Percentiles rank a stretch among this genome's conserved stretches.
Evolutionary conservation across 768 basidiomycete species (phyloP).

Genomic region (Psilocybe tampanensis): DNA sequence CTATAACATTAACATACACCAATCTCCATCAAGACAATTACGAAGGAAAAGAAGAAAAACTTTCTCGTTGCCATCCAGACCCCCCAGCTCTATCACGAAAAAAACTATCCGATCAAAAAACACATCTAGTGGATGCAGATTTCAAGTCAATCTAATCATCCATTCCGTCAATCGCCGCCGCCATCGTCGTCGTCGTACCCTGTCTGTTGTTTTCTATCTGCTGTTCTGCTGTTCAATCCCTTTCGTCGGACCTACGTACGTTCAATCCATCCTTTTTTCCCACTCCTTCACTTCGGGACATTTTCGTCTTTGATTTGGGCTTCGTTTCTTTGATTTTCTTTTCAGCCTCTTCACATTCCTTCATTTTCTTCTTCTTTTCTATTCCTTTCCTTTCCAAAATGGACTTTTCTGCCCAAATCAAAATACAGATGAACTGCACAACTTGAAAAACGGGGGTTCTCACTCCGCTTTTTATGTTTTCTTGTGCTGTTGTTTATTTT

Average conservation of each 20-base stretch:
- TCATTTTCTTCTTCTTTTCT: background rate
- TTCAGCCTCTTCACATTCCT: background rate
- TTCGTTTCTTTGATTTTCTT: background rate
- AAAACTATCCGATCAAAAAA: background rate
- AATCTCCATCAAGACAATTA: too few relatives aligned
- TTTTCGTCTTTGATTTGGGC: background rate
- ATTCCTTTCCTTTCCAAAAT: background rate
- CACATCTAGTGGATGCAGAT: background rate
- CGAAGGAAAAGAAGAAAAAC: too few relatives aligned
- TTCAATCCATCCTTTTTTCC: background rate
- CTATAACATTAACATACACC: too few relatives aligned
- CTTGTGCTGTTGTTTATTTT: too few relatives aligned
- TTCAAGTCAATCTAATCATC: too few relatives aligned
- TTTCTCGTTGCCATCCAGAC: too few relatives aligned
- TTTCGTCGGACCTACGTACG: conserved; percentile 1
- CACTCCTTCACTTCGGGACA: background rate
- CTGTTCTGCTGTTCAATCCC: background rate
- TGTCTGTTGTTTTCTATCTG: background rate
- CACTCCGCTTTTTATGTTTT: background rate
- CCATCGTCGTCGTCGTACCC: background rate
- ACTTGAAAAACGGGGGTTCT: too few relatives aligned
- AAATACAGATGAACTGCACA: background rate
- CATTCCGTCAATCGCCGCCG: too few relatives aligned
- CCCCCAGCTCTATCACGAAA: too few relatives aligned
- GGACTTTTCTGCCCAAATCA: background rate